phyloP scores from a whole-genome alignment of 2,329 filamentous ascomycete species.

The Penicillium sp. region DNA sequence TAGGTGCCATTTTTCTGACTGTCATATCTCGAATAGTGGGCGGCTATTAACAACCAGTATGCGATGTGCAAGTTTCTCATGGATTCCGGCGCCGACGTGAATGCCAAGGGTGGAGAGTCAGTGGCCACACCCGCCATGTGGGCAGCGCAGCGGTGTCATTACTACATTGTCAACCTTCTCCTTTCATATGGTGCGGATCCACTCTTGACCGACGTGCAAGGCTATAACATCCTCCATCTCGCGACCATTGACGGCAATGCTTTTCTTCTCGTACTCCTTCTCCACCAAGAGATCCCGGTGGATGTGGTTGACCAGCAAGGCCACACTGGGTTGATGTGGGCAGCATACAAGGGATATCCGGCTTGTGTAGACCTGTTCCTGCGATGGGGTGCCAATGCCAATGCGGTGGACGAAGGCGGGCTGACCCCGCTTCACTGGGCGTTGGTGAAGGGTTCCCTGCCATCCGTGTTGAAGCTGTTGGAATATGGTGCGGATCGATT shows the following conservation, averaged over 20 bases:
- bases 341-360: slow-evolving; percentile 94
- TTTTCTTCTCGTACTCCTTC: slow-evolving; percentile 79
- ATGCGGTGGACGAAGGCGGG: slow-evolving; percentile 84
- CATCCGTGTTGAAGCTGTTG: slow-evolving; percentile 88
- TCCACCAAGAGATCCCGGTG: slow-evolving; percentile 94
- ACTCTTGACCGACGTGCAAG: slow-evolving; percentile 86
- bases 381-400: slow-evolving; percentile 92
- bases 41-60: slow-evolving; percentile 97
- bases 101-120: slow-evolving; percentile 92
- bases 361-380: slow-evolving; percentile 89
- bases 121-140: slow-evolving; percentile 92
- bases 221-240: slow-evolving; percentile 96
- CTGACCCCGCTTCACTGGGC: slow-evolving; percentile 97
- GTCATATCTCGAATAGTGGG: slow-evolving; percentile 66
- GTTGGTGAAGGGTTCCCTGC: slow-evolving; percentile 85
- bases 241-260: slow-evolving; percentile 97
- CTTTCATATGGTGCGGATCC: slow-evolving; percentile 91
- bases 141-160: slow-evolving; percentile 94
- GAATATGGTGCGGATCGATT: slow-evolving; percentile 96
- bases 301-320: slow-evolving; percentile 87
- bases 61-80: slow-evolving; percentile 95
- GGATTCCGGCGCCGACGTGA: slow-evolving; percentile 82
- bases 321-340: slow-evolving; percentile 97
- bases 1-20: slow-evolving; percentile 7
- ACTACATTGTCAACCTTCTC: slow-evolving; percentile 92